phyloP scores from a whole-genome alignment of 768 basidiomycete genomes.

The Krasilnikovozyma curviuscula region DNA sequence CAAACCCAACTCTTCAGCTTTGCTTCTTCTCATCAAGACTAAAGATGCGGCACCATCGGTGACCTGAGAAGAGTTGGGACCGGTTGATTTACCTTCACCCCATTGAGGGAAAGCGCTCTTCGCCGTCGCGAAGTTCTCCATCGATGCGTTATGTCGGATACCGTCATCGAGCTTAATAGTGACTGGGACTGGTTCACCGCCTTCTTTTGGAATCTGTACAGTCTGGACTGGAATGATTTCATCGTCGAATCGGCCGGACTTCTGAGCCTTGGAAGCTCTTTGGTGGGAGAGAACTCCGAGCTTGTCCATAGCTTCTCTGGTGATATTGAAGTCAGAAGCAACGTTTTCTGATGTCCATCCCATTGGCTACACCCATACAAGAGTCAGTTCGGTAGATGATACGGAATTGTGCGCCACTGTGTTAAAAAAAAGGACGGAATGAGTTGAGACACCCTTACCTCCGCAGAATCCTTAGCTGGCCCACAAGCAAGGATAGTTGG shows the following conservation, averaged over 20 bases:
- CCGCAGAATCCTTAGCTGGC: constrained; percentile 19
- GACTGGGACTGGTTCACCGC: constrained; percentile 28
- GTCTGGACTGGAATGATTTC: constrained; percentile 54
- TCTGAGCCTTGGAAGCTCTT: constrained; percentile 55
- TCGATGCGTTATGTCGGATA: constrained; percentile 52
- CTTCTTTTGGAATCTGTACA: too few species aligned
- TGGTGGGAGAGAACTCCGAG: constrained; percentile 47
- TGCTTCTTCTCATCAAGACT: constrained; percentile 56
- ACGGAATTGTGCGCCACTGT: background rate
- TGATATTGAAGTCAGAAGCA: constrained; percentile 49
- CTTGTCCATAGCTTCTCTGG: constrained; percentile 54
- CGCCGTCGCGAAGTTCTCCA: constrained; percentile 43
- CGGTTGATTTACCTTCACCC: constrained; percentile 53
- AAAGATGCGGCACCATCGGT: constrained; percentile 70
- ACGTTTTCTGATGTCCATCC: constrained; percentile 83
- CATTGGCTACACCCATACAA: constrained; percentile 39
- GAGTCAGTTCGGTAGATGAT: background rate
- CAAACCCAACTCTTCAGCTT: constrained; percentile 56
- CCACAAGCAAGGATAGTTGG: constrained; percentile 19
- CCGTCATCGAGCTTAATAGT: constrained; percentile 54
- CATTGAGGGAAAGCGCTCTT: constrained; percentile 65
- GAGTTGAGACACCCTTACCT: too few species aligned
- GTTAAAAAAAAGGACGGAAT: background rate
- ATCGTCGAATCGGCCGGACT: constrained; percentile 40
- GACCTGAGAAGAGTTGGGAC: constrained; percentile 69